These are phyloP conservation scores for Heteromeles arbutifolia DNA, from an alignment of 306 rosid species.

Conservation along the genomic window DNA sequence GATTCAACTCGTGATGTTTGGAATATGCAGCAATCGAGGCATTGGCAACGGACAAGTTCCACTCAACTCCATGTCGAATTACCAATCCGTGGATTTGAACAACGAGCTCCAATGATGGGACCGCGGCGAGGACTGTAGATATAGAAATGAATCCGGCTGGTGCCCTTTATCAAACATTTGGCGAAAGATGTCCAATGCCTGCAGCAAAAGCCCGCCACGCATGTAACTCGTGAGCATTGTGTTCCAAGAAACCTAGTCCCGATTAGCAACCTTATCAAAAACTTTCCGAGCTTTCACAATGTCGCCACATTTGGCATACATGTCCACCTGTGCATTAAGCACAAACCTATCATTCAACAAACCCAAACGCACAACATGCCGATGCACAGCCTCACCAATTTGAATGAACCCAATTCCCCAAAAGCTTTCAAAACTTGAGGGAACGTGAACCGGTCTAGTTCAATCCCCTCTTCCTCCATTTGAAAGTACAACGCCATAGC, in stretches of 20 bases:
- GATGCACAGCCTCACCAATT: conserved; percentile 73
- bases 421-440: conserved; percentile 77
- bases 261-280: conserved; percentile 42
- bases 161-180: conserved; percentile 49
- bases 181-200: conserved; percentile 45
- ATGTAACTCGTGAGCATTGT: conserved; percentile 65
- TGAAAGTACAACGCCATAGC: conserved; percentile 89
- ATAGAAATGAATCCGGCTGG: conserved; percentile 59
- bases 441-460: conserved; percentile 67
- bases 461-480: conserved; percentile 76
- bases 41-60: conserved; percentile 65
- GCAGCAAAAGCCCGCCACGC: conserved; percentile 56
- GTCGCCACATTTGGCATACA: conserved; percentile 90
- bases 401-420: conserved; percentile 74
- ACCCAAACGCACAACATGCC: conserved; percentile 57
- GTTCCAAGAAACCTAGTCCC: conserved; percentile 83
- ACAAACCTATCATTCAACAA: conserved; percentile 52
- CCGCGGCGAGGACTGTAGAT: conserved; percentile 42
- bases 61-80: conserved; percentile 47
- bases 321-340: conserved; percentile 76
- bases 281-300: conserved; percentile 69
- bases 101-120: conserved; percentile 35
- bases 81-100: conserved; percentile 75
- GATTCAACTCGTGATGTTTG: conserved; percentile 42
- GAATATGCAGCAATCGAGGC: conserved; percentile 63